Evolutionary conservation across 2,329 filamentous ascomycete genomes (phyloP), one percentile per base, ranked within the genome.

Genomic region (Arthrobotrys sinensis): DNA sequence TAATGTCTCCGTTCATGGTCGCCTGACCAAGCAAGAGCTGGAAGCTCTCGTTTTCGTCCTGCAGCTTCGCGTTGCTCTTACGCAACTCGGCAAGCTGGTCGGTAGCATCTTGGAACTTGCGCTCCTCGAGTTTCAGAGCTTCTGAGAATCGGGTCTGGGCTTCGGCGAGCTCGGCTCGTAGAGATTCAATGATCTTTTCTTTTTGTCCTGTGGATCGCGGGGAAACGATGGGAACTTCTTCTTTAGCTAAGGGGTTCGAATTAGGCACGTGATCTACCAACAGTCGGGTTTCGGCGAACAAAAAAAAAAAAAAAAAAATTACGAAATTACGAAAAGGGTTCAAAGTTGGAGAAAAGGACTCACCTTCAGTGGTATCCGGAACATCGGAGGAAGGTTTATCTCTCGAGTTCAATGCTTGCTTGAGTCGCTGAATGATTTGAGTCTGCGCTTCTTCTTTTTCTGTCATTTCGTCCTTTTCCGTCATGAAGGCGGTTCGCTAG

Each of bases 21-120:
- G 94, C 95, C 85, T 98, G 94, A 83, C 94, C 93, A 24, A 99
- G 90, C 16, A 99, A 90, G 43, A 98, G 89, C 85, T 98, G 95
- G 85, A 97, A 99, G 85, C 94, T 97, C 85, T 99, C 96, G 82
- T 98, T 98, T 85, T 99, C 96, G 85, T 99, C 96, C 92, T 97
- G 96, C 80, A 99, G 87, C 53, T 94, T 90, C 72, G 96, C 96
- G 83, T 98, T 99, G 81, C 94, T 92, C 92, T 98, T 96, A 82
- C 94, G 93, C 45, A 93, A 91, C 83, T 98, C 95, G 85, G 97
- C 90, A 65, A 98, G 89, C 80, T 93, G 90, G 82, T 92, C 91
- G 85, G 98, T 94, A n/a, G 98, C 89, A 84, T 97, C 93, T 81
- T 93, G 92, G 83, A 97, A 86, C 32, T 92, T 91, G 53, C 94